phyloP scores from a whole-genome alignment of 331 rosid species.

The Rhamnella rubrinervis region DNA sequence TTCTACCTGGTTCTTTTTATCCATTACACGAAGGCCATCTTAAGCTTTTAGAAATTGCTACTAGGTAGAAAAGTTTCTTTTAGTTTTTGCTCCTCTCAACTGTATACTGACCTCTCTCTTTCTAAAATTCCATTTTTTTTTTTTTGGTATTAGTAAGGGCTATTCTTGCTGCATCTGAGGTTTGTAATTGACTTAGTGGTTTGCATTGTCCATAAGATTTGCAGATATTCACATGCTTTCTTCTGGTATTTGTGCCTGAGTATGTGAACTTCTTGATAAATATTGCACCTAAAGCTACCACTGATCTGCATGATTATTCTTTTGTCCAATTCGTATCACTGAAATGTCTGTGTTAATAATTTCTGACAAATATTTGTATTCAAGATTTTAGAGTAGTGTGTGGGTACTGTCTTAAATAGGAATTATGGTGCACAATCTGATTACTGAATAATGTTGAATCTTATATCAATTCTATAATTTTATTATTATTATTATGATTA shows the following conservation, averaged over 20 bases:
- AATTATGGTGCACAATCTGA: too few relatives aligned
- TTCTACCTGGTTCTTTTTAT: conserved; percentile 86
- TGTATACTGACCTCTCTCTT: not conserved
- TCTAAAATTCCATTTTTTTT: not conserved
- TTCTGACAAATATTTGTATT: too few relatives aligned
- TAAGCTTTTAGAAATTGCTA: conserved; percentile 82
- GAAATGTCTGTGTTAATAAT: too few relatives aligned
- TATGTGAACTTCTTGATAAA: too few relatives aligned
- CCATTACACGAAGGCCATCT: conserved; percentile 89
- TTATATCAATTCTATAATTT: too few relatives aligned
- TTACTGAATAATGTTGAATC: too few relatives aligned
- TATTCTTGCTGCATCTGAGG: not conserved
- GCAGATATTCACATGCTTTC: not conserved
- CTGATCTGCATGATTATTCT: too few relatives aligned
- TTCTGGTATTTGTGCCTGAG: not conserved
- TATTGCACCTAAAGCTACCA: too few relatives aligned
- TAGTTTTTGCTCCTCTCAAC: not conserved
- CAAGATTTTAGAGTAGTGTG: too few relatives aligned
- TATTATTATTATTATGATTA: too few relatives aligned
- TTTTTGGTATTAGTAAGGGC: not conserved
- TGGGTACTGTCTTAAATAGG: too few relatives aligned
- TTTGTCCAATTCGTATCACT: too few relatives aligned
- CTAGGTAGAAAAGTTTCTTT: conserved; percentile 46
- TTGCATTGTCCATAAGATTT: conserved; percentile 1
- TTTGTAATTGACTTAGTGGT: not conserved